Conservation (phyloP, 1,284 basidiomycete species). For the Serendipita sp. region DNA sequence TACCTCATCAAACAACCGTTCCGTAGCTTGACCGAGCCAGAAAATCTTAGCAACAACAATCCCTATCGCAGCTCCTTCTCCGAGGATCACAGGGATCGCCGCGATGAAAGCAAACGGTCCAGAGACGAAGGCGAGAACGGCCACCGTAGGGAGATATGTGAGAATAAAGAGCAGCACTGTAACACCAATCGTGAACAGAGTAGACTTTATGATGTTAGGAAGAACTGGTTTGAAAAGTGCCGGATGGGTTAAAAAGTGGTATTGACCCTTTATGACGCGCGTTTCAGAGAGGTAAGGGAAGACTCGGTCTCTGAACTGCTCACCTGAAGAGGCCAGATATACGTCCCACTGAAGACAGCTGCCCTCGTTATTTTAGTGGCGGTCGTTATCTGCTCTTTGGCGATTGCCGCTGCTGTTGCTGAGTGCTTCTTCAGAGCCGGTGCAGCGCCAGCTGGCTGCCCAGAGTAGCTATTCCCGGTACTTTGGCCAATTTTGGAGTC, state of each 20-base stretch:
- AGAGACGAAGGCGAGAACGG: conserved; percentile 45
- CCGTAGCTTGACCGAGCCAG: conserved; percentile 26
- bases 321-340: conserved; percentile 27
- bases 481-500: background rate
- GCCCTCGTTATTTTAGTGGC: conserved; percentile 18
- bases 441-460: background rate
- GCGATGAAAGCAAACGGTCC: conserved; percentile 38
- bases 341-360: conserved; percentile 25
- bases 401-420: conserved; percentile 9
- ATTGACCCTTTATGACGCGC: conserved; percentile 19
- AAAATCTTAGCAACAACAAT: conserved; percentile 26
- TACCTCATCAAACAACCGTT: conserved; percentile 32
- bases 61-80: conserved; percentile 27
- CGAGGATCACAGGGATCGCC: conserved; percentile 29
- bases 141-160: conserved; percentile 56
- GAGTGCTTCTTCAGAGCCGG: background rate
- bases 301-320: conserved; percentile 9
- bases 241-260: conserved; percentile 26
- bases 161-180: conserved; percentile 41
- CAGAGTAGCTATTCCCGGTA: background rate
- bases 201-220: conserved; percentile 21
- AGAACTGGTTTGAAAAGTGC: conserved; percentile 24
- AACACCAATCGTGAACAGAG: conserved; percentile 17
- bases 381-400: conserved; percentile 9
- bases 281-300: background rate